These are phyloP conservation scores for Russula sp. DNA, from an alignment of 768 basidiomycete species.

Conservation along the genomic window DNA sequence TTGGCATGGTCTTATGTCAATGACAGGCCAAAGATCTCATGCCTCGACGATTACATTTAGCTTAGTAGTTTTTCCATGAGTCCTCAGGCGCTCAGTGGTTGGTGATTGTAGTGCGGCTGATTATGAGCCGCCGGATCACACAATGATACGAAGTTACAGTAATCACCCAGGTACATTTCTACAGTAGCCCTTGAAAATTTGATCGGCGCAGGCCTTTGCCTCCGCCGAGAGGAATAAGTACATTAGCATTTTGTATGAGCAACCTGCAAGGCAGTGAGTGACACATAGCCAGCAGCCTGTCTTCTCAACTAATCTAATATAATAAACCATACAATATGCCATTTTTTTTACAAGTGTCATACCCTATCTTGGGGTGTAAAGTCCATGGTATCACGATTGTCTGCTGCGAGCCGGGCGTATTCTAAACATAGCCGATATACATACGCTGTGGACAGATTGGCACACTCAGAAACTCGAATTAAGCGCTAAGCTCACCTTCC, in stretches of 20 bases:
- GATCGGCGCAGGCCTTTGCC: neutral
- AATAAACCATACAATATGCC: neutral
- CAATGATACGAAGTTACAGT: neutral
- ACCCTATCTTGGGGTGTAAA: constrained; percentile 23
- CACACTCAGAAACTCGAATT: neutral
- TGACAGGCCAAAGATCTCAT: neutral
- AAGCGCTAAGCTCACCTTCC: constrained; percentile 59
- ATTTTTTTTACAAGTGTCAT: neutral
- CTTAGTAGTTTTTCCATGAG: neutral
- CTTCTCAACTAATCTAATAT: neutral
- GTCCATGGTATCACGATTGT: constrained; percentile 73
- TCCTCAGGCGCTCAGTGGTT: neutral
- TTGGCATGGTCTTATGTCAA: neutral
- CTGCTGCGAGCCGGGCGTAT: constrained; percentile 79
- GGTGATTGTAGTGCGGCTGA: neutral
- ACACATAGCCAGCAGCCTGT: neutral
- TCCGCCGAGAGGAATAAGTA: neutral
- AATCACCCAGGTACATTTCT: neutral
- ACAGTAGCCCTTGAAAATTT: neutral
- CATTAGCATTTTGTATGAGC: neutral
- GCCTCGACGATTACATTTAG: neutral
- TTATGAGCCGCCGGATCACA: neutral
- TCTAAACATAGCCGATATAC: constrained; percentile 85
- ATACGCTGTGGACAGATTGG: constrained; percentile 49
- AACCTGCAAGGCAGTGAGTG: neutral